These are phyloP conservation scores for Hortaea werneckii DNA, from an alignment of 2,329 filamentous ascomycete genomes.

Conservation along the genomic window DNA sequence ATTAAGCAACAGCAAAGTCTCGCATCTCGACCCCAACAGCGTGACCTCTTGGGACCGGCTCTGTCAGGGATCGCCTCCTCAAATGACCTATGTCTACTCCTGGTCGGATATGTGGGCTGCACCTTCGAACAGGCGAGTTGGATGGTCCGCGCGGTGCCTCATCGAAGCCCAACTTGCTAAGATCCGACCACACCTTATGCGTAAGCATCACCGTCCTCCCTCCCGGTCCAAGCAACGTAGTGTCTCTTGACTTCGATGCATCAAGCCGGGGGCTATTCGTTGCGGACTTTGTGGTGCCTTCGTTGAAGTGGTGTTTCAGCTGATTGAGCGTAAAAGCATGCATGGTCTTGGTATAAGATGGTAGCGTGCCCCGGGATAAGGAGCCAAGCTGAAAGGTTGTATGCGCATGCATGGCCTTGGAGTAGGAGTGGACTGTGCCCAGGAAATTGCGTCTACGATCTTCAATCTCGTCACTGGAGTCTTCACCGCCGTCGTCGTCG, in stretches of 20 bases:
- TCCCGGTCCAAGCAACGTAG: neutral
- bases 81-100: neutral
- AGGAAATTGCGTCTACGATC: constrained; percentile 3
- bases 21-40: constrained; percentile 1
- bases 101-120: neutral
- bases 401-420: constrained; percentile 14
- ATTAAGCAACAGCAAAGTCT: constrained; percentile 3
- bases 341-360: constrained; percentile 16
- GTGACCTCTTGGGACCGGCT: constrained; percentile 11
- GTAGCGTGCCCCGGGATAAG: constrained; percentile 6
- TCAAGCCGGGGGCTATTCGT: neutral
- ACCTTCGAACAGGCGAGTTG: constrained; percentile 8
- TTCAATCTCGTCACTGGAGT: neutral
- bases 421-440: constrained; percentile 10
- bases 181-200: constrained; percentile 4
- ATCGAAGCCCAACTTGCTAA: constrained; percentile 10
- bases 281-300: constrained; percentile 8
- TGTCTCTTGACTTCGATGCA: neutral
- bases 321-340: constrained; percentile 18
- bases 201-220: constrained; percentile 5
- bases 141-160: constrained; percentile 12
- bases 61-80: constrained; percentile 10
- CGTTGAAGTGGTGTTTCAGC: constrained; percentile 7
- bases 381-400: constrained; percentile 11
- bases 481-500: neutral